These are phyloP conservation scores for Tagetes erecta DNA, from an alignment of 129 eudicot genomes.

Conservation along the genomic window DNA sequence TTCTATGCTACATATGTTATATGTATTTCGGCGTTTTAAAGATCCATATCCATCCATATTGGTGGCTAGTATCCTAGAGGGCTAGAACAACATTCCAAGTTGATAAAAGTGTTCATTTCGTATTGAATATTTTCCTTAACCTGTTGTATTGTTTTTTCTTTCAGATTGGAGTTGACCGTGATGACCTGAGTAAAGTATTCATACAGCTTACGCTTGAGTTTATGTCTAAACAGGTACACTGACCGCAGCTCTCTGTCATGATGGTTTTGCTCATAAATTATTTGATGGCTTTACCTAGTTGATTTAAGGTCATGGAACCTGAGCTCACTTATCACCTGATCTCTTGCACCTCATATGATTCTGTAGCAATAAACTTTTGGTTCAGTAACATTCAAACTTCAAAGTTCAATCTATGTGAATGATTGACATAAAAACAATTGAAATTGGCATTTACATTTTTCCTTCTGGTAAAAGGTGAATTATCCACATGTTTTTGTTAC, in stretches of 20 bases:
- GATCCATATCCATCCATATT: neutral
- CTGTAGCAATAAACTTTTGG: neutral
- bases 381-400: neutral
- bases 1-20: conserved; percentile 1
- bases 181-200: conserved; percentile 76
- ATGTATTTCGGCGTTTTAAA: conserved; percentile 10
- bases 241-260: conserved; percentile 12
- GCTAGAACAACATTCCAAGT: neutral
- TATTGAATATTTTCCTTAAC: neutral
- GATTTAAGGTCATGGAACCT: conserved; percentile 16
- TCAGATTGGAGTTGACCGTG: conserved; percentile 92
- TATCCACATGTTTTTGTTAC: conserved; percentile 13
- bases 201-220: conserved; percentile 93
- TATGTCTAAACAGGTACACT: conserved; percentile 80
- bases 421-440: conserved; percentile 2
- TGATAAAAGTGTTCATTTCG: neutral
- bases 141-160: conserved; percentile 7
- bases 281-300: neutral
- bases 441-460: conserved; percentile 4
- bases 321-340: conserved; percentile 3
- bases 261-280: conserved; percentile 14
- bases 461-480: neutral
- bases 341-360: neutral
- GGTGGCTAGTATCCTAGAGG: neutral
- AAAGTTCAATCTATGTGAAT: neutral